A percentile compares a stretch with the other conserved stretches of the same genome.
Conservation (phyloP, 805 yeast species). For the Metschnikowia colocasiae region DNA sequence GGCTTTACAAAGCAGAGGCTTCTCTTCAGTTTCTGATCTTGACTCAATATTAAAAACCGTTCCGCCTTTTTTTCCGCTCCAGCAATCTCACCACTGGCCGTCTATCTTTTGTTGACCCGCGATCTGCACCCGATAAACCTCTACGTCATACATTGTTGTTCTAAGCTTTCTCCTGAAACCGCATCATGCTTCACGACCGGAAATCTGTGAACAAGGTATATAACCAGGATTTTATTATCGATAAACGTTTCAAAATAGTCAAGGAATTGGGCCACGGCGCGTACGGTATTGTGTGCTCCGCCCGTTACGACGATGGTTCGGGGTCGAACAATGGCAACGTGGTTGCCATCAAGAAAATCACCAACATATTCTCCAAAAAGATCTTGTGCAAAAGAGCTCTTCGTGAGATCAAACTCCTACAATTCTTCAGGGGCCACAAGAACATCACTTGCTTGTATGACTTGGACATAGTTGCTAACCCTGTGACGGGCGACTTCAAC, state of each 20-base stretch:
- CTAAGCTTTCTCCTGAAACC: neutral
- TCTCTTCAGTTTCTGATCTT: neutral
- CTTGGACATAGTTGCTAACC: constrained; percentile 80
- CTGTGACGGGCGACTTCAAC: constrained; percentile 63
- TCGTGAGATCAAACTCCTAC: constrained; percentile 82
- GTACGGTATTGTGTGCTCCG: constrained; percentile 94
- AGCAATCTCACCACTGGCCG: neutral
- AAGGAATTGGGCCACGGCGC: constrained; percentile 98
- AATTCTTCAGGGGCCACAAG: constrained; percentile 94
- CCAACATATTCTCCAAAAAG: constrained; percentile 88
- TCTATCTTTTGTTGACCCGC: neutral
- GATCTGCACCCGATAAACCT: neutral
- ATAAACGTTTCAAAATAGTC: constrained; percentile 79
- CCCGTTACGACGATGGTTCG: constrained; percentile 73
- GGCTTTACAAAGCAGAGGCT: neutral
- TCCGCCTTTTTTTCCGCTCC: neutral
- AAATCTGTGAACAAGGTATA: constrained; percentile 38
- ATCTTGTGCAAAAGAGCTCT: constrained; percentile 88
- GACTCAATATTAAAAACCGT: neutral
- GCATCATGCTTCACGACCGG: constrained; percentile 24
- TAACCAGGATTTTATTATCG: constrained; percentile 91
- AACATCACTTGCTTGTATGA: constrained; percentile 94
- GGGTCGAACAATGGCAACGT: constrained; percentile 30
- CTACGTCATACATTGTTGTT: neutral
- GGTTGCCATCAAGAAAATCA: constrained; percentile 94